Evolutionary conservation across 495 filamentous ascomycete species (phyloP), one percentile per base, ranked within the genome.

Genomic region (Daldinia concentrica): DNA sequence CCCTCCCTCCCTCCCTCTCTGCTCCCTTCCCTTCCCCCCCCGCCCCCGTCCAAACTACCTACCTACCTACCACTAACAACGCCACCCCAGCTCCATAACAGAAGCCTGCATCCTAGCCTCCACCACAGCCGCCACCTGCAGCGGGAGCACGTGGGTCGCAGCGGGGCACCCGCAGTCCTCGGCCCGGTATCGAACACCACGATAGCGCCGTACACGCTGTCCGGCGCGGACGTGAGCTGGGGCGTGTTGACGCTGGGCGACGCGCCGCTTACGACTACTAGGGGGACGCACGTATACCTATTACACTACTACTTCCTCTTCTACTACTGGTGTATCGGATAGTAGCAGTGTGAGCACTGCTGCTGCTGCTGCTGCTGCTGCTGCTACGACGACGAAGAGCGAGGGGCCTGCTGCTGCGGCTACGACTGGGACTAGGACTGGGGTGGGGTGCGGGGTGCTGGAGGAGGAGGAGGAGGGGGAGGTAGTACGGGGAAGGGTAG

Each of bases 91-190:
- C 74, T 76, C 76, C 36, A 68, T 77, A 29, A 74, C 79, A 36
- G 66, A 78, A 36, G 71, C 68, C 36, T 83, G 81, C 62, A 41
- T 65, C 39, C 64, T 82, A 30, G 68, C 73, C 17, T 77, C 67
- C 37, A 77, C 68, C 7, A 77, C 79, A 11, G 74, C 75, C 26
- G 81, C 79, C 2, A 78, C 76, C n/a, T 83, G 81, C 64, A 79
- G 76, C 36, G 80, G 79, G 29, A 77, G 73, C 45, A 77, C 79
- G 0, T 78, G 77, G 8, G 62, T 78, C 5, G 76, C 70, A 1
- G 0, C 66, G 22, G 50, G 7, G 12, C 36, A 15, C 2, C 43
- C 34, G 63, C 62, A 8, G 50, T 32, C 56, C 51, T 79, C 43
- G 78, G 77, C 27, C 69, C 59, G 6, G 19, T 80, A 34, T 73